Base-by-base conservation (phyloP, 2,329 filamentous ascomycete genomes). In the Alternaria viburni region DNA sequence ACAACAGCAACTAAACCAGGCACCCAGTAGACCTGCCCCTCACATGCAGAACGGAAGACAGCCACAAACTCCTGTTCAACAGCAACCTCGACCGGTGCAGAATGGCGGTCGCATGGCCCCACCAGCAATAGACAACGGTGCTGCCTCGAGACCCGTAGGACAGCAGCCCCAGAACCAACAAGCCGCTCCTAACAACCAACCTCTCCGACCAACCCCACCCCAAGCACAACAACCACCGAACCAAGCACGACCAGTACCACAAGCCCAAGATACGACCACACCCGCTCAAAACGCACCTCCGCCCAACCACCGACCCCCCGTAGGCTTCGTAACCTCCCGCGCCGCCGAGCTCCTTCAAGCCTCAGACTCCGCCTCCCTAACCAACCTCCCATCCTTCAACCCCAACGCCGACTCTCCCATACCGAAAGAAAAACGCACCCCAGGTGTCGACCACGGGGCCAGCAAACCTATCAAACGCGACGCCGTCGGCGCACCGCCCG, bases 371-470 rank as follows among this genome's bases (percentile, higher is more conserved):
- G 77, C n/a, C 57, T 55, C 74, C 3, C 65, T 79, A 10, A 67
- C 65, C 8, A 69, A 77, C 58, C 70, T 80, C 13, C 76, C 79
- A 0, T 80, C 80, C 1, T 86, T 85, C 75, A 83, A 86, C 49
- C 83, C 83, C 5, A 80, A 85, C 57, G 81, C 76, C 12, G 83
- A 85, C 54, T 83, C 81, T 65, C 93, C 94, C 0, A 96, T 78
- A 15, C 93, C 0, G 93, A 97, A 74, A 88, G 93, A 65, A 3
- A 62, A 78, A 57, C 94, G 95, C 76, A 97, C 95, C 0, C 91
- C 91, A 0, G 94, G 94, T 3, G 87, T 97, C 43, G 93, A 97
- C 73, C 93, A 96, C 74, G 89, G 83, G 21, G 90, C 88, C 55
- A 94, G 91, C 5, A 90, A 90, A 56, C 93, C 93, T 0, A 82